Base-by-base conservation (phyloP, 2,329 filamentous ascomycete genomes). In the Stagonosporopsis vannaccii region DNA sequence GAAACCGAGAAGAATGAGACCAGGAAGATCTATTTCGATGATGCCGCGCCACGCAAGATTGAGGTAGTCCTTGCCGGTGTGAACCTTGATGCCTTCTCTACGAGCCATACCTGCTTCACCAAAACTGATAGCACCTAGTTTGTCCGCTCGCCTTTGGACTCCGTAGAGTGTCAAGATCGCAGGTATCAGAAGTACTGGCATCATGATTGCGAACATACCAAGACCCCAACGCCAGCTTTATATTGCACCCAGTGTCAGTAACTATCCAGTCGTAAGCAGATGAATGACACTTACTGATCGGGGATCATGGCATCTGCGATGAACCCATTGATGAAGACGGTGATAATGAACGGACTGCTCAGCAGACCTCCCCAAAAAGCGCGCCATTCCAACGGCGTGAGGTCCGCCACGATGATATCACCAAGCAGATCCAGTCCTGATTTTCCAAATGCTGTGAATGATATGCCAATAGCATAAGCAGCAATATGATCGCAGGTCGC, bases 351-450 rank as follows among this genome's bases (percentile, higher is more conserved):
- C 7, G 41, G 41, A 32, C 41, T 43, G 17, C 41, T 43, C 11
- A 43, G 41, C n/a, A 43, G n/a, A 2, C 26, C 25, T 12, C 26
- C 9, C 17, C 41, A 43, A 6, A 43, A 43, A 43, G 41, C 41
- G 4, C 41, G 41, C 41, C 41, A 32, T 22, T 43, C 41, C 15
- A 43, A 22, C n/a, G 41, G 17, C 11, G 41, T 43, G 12, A 32
- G 41, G 32, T 43, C 41, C 11, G 41, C 41, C 41, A 43, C 41
- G 22, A 43, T 43, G 41, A 32, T 43, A 17, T 43, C 41, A 26
- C 41, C 41, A n/a, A 43, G 17, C 23, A 43, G 17, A 15, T 43
- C 41, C n/a, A 43, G 22, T 1, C 41, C 41, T 6, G 41, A 32
- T 11, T 43, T 43, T 17, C 41, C 41, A 32, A 43, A 32, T 17